Conservation (phyloP, 768 basidiomycete species). For the Cystofilobasidium ferigula region DNA sequence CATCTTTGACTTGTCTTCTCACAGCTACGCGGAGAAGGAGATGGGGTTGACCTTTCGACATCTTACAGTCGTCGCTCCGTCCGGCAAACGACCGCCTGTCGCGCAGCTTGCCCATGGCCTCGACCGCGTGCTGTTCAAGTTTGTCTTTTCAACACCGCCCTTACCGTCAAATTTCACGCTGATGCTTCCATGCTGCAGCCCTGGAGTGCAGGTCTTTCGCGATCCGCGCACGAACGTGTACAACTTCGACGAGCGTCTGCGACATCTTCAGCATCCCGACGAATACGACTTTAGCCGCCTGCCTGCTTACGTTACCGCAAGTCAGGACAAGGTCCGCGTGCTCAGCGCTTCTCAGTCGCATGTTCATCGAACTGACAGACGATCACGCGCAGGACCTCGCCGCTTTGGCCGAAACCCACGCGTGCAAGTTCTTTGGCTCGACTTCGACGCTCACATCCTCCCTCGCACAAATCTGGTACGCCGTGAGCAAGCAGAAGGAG, state of each 20-base stretch:
- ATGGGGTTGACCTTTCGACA: too few species aligned
- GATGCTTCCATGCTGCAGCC: slow-evolving; percentile 44
- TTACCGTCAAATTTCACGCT: neutral
- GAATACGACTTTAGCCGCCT: slow-evolving; percentile 79
- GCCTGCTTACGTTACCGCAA: slow-evolving; percentile 63
- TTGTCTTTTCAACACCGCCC: slow-evolving; percentile 31
- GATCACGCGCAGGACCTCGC: slow-evolving; percentile 67
- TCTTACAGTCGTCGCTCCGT: slow-evolving; percentile 4
- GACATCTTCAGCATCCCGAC: slow-evolving; percentile 60
- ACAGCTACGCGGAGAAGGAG: too few species aligned
- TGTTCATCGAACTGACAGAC: too few species aligned
- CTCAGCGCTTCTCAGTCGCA: slow-evolving; percentile 12
- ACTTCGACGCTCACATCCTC: slow-evolving; percentile 81
- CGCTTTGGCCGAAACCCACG: slow-evolving; percentile 50
- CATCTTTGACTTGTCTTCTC: too few species aligned
- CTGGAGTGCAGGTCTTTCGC: slow-evolving; percentile 76
- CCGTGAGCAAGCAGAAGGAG: neutral
- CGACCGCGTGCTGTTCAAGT: slow-evolving; percentile 67
- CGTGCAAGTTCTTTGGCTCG: slow-evolving; percentile 63
- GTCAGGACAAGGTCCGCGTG: slow-evolving; percentile 59
- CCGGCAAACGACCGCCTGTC: slow-evolving; percentile 35
- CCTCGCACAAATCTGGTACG: slow-evolving; percentile 63
- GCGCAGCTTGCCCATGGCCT: slow-evolving; percentile 56
- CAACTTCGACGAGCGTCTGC: slow-evolving; percentile 65
- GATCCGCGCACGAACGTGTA: slow-evolving; percentile 77